Conservation (phyloP, 306 rosid species). For the Rubus idaeus region DNA sequence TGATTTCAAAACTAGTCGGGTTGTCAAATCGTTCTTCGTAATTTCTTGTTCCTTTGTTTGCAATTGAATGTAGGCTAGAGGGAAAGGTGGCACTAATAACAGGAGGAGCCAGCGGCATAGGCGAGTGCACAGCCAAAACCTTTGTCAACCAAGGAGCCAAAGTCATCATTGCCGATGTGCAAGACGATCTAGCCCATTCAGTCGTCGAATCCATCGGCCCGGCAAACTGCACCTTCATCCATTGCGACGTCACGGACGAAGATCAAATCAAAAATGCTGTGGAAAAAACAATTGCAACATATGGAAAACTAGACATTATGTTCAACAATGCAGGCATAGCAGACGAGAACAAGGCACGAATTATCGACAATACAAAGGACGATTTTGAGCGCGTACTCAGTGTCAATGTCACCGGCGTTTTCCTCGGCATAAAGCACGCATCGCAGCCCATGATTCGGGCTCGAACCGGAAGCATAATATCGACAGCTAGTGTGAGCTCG, state of each 20-base stretch:
- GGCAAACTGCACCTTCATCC: slow-evolving; percentile 39
- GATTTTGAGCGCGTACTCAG: slow-evolving; percentile 73
- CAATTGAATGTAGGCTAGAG: slow-evolving; percentile 42
- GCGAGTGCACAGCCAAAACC: slow-evolving; percentile 57
- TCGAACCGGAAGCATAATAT: slow-evolving; percentile 52
- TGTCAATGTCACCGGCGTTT: slow-evolving; percentile 61
- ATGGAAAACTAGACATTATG: slow-evolving; percentile 76
- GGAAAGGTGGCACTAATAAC: slow-evolving; percentile 86
- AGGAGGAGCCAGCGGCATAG: slow-evolving; percentile 89
- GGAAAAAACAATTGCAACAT: slow-evolving; percentile 26
- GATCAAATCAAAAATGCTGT: slow-evolving; percentile 54
- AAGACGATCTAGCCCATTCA: slow-evolving; percentile 57
- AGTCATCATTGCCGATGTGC: slow-evolving; percentile 66
- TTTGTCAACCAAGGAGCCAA: slow-evolving; percentile 65
- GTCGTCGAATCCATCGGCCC: slow-evolving; percentile 43
- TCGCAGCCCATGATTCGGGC: slow-evolving; percentile 62
- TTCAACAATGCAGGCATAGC: slow-evolving; percentile 76
- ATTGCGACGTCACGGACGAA: slow-evolving; percentile 74
- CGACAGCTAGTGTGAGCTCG: slow-evolving; percentile 58
- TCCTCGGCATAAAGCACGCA: slow-evolving; percentile 76
- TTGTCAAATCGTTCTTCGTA: too few relatives aligned
- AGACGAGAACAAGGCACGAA: slow-evolving; percentile 43
- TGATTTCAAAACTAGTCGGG: too few relatives aligned
- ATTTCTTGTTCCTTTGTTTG: background rate
- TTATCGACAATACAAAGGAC: slow-evolving; percentile 50